Conservation (phyloP, 2,329 filamentous ascomycete species). For the Domatiomyces catenatus region DNA sequence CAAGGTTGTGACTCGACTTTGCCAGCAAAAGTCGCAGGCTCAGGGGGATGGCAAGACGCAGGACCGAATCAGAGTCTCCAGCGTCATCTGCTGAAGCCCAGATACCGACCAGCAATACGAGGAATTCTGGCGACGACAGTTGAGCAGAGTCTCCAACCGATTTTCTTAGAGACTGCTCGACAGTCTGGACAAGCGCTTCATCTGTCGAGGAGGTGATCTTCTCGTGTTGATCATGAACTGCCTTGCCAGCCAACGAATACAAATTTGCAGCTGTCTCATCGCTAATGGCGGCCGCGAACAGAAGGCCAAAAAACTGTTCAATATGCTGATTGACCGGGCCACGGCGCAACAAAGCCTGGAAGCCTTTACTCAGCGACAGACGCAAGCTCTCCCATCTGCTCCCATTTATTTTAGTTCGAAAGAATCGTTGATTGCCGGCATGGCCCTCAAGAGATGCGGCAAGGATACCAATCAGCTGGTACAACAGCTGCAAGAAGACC, state of each 20-base stretch:
- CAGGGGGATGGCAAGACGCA: constrained; percentile 45
- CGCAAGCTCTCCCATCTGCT: constrained; percentile 68
- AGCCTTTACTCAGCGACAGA: constrained; percentile 33
- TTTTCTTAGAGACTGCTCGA: constrained; percentile 8
- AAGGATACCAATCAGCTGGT: constrained; percentile 42
- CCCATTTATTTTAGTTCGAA: constrained; percentile 57
- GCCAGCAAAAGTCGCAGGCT: constrained; percentile 44
- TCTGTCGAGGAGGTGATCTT: background rate
- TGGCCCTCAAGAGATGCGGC: constrained; percentile 63
- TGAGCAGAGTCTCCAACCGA: constrained; percentile 9
- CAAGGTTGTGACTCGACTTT: constrained; percentile 53
- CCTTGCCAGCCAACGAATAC: constrained; percentile 24
- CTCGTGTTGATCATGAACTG: constrained; percentile 3
- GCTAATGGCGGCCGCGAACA: constrained; percentile 66
- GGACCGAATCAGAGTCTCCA: background rate
- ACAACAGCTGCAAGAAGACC: constrained; percentile 53
- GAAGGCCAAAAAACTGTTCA: constrained; percentile 68
- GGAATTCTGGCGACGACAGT: constrained; percentile 17
- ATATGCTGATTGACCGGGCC: constrained; percentile 32
- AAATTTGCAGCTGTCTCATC: constrained; percentile 59
- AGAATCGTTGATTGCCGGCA: constrained; percentile 76
- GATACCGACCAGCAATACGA: constrained; percentile 13
- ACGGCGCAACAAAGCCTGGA: constrained; percentile 31
- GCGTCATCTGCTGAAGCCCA: constrained; percentile 6
- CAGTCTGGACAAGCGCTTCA: background rate